phyloP scores from a whole-genome alignment of 1,139 yeast genomes.

The Geotrichum phurueaensis region DNA sequence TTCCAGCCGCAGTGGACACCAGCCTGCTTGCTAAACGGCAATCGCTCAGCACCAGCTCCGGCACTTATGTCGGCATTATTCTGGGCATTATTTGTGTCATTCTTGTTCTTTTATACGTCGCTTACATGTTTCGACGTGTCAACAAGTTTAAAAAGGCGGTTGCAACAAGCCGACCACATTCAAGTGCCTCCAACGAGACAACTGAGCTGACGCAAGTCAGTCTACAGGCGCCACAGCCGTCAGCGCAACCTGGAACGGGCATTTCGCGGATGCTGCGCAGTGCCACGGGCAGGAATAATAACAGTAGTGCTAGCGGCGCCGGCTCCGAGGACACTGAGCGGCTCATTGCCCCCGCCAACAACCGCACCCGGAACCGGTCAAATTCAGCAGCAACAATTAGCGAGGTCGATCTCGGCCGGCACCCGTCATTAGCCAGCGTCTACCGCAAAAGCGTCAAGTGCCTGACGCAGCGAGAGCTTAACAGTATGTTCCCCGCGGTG shows the following conservation, averaged over 20 bases:
- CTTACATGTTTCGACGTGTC: neutral
- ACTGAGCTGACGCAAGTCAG: neutral
- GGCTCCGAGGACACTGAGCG: slow-evolving; percentile 10
- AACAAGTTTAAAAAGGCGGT: neutral
- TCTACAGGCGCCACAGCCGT: neutral
- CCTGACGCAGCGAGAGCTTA: slow-evolving; percentile 13
- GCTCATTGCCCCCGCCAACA: slow-evolving; percentile 2
- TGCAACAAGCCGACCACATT: neutral
- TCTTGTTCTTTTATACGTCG: neutral
- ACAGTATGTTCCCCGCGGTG: slow-evolving; percentile 16
- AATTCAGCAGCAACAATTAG: neutral
- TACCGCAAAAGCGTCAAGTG: slow-evolving; percentile 11
- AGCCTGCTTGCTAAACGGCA: neutral
- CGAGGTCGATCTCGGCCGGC: slow-evolving; percentile 10
- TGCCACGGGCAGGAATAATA: neutral
- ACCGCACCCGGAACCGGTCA: neutral
- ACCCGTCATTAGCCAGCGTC: slow-evolving; percentile 12
- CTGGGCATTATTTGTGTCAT: neutral
- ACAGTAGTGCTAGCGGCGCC: neutral
- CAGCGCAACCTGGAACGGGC: neutral
- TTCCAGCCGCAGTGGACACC: neutral
- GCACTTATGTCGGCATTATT: slow-evolving; percentile 5
- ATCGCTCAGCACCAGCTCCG: neutral
- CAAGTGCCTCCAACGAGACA: neutral
- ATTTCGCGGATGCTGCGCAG: neutral